Conservation (phyloP, 1,284 basidiomycete genomes). For the Heterobasidion irregulare region DNA sequence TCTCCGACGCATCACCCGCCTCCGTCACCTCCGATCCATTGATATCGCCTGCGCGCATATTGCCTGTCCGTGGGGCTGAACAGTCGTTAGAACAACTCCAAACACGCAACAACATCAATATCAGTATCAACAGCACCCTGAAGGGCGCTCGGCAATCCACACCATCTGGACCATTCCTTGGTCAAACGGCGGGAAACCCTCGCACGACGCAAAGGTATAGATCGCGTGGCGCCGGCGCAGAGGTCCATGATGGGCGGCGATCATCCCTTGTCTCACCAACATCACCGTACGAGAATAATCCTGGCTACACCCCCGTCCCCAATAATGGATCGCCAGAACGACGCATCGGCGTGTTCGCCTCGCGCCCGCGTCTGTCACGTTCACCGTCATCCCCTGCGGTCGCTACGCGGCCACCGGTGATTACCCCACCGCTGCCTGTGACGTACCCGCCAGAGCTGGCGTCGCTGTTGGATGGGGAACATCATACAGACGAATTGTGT, state of each 20-base stretch:
- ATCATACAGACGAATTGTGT: slow-evolving; percentile 88
- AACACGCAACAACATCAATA: background rate
- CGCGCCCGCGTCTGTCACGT: slow-evolving; percentile 36
- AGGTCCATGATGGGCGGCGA: background rate
- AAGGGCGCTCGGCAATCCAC: background rate
- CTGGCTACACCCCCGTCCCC: slow-evolving; percentile 8
- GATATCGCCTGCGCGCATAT: background rate
- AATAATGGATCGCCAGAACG: slow-evolving; percentile 11
- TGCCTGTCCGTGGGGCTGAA: slow-evolving; percentile 22
- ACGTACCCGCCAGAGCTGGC: slow-evolving; percentile 50
- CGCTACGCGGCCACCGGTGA: slow-evolving; percentile 14
- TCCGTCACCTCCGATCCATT: background rate
- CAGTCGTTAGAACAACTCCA: slow-evolving; percentile 25
- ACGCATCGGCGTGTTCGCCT: slow-evolving; percentile 12
- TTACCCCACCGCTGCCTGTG: slow-evolving; percentile 7
- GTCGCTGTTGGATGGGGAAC: slow-evolving; percentile 73
- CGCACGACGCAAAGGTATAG: background rate
- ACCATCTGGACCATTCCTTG: background rate
- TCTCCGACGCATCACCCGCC: slow-evolving; percentile 7
- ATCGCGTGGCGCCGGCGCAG: background rate
- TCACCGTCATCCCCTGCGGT: slow-evolving; percentile 31
- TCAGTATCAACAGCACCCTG: background rate
- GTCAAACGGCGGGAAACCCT: background rate
- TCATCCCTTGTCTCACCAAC: slow-evolving; percentile 7
- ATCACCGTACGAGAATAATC: slow-evolving; percentile 10